These are phyloP conservation scores for Kwoniella bestiolae DNA, from an alignment of 768 basidiomycete genomes.

Conservation along the genomic window DNA sequence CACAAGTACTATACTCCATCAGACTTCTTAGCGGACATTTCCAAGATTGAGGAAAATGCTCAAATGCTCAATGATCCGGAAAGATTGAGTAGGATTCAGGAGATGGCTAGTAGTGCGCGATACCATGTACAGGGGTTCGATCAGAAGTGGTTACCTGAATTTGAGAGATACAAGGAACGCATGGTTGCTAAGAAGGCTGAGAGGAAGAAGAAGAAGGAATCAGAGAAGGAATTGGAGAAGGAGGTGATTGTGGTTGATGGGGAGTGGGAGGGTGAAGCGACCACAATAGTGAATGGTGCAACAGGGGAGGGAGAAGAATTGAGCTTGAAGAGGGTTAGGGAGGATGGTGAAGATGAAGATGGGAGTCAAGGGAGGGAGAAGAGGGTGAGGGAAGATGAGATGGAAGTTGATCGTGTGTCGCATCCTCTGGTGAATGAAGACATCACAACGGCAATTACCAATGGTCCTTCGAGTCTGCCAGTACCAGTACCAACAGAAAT, in stretches of 20 bases:
- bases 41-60: conserved; percentile 61
- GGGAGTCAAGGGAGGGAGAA: conserved; percentile 26
- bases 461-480: too few relatives aligned
- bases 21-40: conserved; percentile 75
- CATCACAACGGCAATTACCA: conserved; percentile 1
- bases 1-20: conserved; percentile 83
- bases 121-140: conserved; percentile 61
- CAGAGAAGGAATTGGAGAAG: background rate
- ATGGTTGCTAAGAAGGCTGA: conserved; percentile 66
- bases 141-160: conserved; percentile 72
- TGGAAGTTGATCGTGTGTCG: conserved; percentile 14
- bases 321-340: conserved; percentile 26
- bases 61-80: conserved; percentile 76
- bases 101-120: conserved; percentile 79
- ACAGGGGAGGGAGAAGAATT: conserved; percentile 7
- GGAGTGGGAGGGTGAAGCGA: background rate
- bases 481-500: too few relatives aligned
- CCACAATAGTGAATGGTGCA: too few relatives aligned
- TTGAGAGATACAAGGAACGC: conserved; percentile 76
- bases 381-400: conserved; percentile 13
- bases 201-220: conserved; percentile 41
- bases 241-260: background rate
- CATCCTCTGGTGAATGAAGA: background rate
- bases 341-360: conserved; percentile 14
- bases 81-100: conserved; percentile 76